Evolutionary conservation across 768 basidiomycete genomes (phyloP).

Genomic region (Lactarius sp.): DNA sequence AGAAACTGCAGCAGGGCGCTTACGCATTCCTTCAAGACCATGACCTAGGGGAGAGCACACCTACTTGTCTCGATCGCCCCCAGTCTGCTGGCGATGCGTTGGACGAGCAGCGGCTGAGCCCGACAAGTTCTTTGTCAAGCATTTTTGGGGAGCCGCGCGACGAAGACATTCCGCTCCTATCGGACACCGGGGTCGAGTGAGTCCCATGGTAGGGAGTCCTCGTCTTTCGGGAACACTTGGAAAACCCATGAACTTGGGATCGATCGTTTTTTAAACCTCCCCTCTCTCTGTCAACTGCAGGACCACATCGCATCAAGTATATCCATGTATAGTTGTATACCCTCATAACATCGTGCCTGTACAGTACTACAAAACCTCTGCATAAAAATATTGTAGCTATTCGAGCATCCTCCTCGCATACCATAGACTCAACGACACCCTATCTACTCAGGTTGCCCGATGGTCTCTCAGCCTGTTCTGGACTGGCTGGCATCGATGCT

Average conservation of each 20-base stretch:
- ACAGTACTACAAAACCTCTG: background rate
- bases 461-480: background rate
- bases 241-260: background rate
- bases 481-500: background rate
- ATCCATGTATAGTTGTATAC: conserved; percentile 3
- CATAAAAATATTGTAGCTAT: background rate
- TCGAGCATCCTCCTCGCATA: background rate
- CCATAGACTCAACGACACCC: background rate
- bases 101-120: background rate
- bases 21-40: background rate
- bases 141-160: background rate
- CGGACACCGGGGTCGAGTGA: background rate
- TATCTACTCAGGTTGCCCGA: background rate
- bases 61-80: background rate
- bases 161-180: background rate
- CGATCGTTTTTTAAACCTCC: background rate
- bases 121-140: background rate
- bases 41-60: background rate
- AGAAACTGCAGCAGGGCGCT: background rate
- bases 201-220: background rate
- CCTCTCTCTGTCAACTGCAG: background rate
- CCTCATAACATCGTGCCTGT: background rate
- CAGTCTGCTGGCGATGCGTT: background rate
- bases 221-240: background rate
- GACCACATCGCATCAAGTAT: background rate